Conservation (phyloP, 345 rosid genomes). For the Syzygium aromaticum region DNA sequence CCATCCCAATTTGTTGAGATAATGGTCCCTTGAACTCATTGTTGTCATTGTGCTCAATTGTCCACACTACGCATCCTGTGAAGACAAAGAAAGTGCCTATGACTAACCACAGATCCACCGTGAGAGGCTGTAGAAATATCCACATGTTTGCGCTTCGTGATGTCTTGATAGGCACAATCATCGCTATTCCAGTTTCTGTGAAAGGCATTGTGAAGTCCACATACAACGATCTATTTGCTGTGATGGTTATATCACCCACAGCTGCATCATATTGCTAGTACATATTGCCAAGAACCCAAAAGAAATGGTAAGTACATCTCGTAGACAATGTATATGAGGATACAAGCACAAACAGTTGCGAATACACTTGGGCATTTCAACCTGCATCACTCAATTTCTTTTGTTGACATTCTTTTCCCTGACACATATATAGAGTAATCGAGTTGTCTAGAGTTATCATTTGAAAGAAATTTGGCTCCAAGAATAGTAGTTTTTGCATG, state of each 20-base stretch:
- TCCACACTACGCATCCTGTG: conserved; percentile 35
- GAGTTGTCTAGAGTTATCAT: neutral
- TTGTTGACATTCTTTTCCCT: neutral
- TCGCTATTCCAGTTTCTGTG: conserved; percentile 29
- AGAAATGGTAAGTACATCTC: neutral
- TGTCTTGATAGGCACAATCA: conserved; percentile 21
- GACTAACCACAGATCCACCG: conserved; percentile 35
- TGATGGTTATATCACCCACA: conserved; percentile 38
- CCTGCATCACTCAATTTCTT: neutral
- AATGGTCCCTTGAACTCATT: conserved; percentile 31
- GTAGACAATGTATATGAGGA: neutral
- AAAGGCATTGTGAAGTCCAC: conserved; percentile 45
- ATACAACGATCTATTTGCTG: conserved; percentile 11
- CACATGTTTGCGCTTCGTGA: conserved; percentile 20
- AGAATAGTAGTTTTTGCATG: neutral
- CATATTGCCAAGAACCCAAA: neutral
- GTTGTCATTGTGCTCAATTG: conserved; percentile 35
- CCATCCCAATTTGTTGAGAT: conserved; percentile 22
- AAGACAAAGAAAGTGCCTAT: conserved; percentile 25
- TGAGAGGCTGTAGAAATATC: conserved; percentile 48
- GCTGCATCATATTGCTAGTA: conserved; percentile 8
- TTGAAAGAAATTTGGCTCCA: neutral
- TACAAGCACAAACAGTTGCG: neutral
- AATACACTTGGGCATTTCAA: neutral
- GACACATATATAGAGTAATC: neutral